A percentile compares a stretch with the other conserved stretches of the same genome.
Conservation (phyloP, 2,329 filamentous ascomycete genomes). For the Volutella citrinella region DNA sequence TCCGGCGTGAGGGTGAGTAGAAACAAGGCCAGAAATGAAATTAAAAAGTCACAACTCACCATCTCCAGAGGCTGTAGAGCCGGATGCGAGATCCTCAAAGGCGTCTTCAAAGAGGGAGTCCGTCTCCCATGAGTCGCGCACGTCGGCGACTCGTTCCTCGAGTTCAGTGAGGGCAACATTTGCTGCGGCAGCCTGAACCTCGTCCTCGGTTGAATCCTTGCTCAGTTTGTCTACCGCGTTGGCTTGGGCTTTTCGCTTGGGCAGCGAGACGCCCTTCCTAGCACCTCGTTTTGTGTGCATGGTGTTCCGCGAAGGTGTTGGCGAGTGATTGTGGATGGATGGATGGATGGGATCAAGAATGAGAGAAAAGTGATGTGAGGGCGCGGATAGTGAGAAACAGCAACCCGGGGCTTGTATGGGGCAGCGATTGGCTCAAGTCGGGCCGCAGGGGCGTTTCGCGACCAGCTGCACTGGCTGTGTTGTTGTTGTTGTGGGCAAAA, state of each 20-base stretch:
- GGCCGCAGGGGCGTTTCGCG: too few relatives aligned
- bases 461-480: too few relatives aligned
- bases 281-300: constrained; percentile 31
- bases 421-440: too few relatives aligned
- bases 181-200: constrained; percentile 35
- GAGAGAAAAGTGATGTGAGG: too few relatives aligned
- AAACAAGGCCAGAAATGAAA: constrained; percentile 7
- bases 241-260: constrained; percentile 32
- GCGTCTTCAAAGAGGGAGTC: constrained; percentile 63
- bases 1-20: neutral
- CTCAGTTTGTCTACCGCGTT: constrained; percentile 35
- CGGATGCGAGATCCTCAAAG: constrained; percentile 56
- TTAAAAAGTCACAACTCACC: constrained; percentile 35
- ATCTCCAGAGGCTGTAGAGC: constrained; percentile 43
- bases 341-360: constrained; percentile 1
- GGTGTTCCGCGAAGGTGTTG: neutral
- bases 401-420: too few relatives aligned
- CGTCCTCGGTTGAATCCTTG: constrained; percentile 31
- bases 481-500: too few relatives aligned
- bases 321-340: neutral
- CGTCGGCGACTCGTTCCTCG: constrained; percentile 50
- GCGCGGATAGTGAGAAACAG: too few relatives aligned
- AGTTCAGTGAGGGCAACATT: constrained; percentile 41
- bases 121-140: constrained; percentile 58
- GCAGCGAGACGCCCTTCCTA: constrained; percentile 29